Percentiles rank a stretch among this genome's conserved stretches.
phyloP scores from a whole-genome alignment of 225 moss, liverwort and hornwort genomes.

The Ulota crispa region DNA sequence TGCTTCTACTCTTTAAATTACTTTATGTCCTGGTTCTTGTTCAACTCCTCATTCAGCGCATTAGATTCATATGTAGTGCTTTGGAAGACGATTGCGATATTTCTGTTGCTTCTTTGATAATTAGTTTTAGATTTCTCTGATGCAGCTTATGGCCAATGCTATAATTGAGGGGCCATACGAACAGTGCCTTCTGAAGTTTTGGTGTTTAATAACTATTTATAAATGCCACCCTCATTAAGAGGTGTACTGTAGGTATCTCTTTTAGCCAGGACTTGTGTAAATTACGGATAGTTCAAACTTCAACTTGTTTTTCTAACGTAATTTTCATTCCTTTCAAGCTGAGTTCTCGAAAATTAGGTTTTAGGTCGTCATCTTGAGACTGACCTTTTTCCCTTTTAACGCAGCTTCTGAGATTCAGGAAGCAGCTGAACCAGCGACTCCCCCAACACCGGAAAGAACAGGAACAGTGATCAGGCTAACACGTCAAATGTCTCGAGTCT shows the following conservation, averaged over 20 bases:
- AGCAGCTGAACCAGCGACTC: constrained; percentile 33
- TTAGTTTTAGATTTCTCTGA: background rate
- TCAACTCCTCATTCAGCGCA: background rate
- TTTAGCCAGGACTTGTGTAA: background rate
- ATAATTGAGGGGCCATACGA: background rate
- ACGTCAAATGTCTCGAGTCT: constrained; percentile 55
- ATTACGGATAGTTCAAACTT: background rate
- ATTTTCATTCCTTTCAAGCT: background rate
- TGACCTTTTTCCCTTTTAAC: constrained; percentile 6
- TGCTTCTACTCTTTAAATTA: background rate
- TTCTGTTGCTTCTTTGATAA: background rate
- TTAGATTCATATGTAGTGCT: background rate
- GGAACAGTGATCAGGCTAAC: constrained; percentile 45
- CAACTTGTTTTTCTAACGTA: background rate
- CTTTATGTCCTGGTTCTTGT: background rate
- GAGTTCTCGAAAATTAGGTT: background rate
- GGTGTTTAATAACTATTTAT: background rate
- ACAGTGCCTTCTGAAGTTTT: background rate
- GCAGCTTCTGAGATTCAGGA: constrained; percentile 46
- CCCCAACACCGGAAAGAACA: constrained; percentile 41
- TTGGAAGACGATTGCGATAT: background rate
- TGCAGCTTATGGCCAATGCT: background rate
- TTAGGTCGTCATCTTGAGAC: background rate
- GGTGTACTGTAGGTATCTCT: background rate
- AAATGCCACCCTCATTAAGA: background rate